Percentiles rank a stretch among this genome's conserved stretches.
Conservation (phyloP, 2,329 filamentous ascomycete species). For the Colletotrichum gigasporum region DNA sequence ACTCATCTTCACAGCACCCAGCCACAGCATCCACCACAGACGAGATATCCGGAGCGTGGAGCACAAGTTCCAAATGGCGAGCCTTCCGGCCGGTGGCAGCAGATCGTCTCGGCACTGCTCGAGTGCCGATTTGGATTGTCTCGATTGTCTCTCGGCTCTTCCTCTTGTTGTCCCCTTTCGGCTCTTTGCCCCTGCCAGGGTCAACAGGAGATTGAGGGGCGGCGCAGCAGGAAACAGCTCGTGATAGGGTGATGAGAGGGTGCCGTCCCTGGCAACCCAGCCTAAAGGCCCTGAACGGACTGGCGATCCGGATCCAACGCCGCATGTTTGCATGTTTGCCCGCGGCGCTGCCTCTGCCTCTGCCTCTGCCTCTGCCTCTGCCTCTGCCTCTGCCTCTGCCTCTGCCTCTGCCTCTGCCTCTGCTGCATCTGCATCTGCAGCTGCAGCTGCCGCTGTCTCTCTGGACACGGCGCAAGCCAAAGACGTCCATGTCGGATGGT, state of each 20-base stretch:
- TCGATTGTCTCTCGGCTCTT: slow-evolving; percentile 16
- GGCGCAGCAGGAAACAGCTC: slow-evolving; percentile 9
- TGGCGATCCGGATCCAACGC: slow-evolving; percentile 20
- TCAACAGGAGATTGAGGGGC: slow-evolving; percentile 28
- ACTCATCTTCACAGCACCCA: not conserved
- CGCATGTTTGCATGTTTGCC: slow-evolving; percentile 5
- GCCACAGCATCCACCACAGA: not conserved
- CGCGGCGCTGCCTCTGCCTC: not conserved
- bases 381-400: too few relatives aligned
- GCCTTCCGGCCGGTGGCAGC: slow-evolving; percentile 8
- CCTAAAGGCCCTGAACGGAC: too few relatives aligned
- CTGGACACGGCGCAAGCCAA: too few relatives aligned
- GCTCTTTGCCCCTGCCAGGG: slow-evolving; percentile 12
- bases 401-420: too few relatives aligned
- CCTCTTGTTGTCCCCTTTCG: slow-evolving; percentile 18
- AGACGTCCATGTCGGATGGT: not conserved
- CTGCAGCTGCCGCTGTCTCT: too few relatives aligned
- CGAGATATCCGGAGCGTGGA: slow-evolving; percentile 9
- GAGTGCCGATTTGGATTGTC: not conserved
- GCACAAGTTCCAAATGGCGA: not conserved
- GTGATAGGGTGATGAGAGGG: slow-evolving; percentile 19
- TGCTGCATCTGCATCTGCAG: too few relatives aligned
- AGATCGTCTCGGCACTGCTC: slow-evolving; percentile 19
- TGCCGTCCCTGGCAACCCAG: not conserved
- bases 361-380: not conserved